Conservation (phyloP, 1,139 yeast species). For the Blastobotrys aristatus region DNA sequence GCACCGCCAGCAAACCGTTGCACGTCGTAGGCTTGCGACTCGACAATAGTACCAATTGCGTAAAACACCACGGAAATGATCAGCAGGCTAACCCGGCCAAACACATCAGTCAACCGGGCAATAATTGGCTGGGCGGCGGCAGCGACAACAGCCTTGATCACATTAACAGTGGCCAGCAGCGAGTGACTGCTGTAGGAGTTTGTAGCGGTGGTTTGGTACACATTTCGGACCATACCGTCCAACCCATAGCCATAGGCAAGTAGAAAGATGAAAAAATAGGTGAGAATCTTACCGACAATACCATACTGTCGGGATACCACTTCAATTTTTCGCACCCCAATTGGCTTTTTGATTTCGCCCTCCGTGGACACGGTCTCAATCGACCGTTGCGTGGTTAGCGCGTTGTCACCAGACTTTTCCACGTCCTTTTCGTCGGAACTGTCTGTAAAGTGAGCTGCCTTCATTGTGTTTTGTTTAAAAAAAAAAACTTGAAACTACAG, state of each 20-base stretch:
- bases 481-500: too few species aligned
- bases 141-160: constrained; percentile 57
- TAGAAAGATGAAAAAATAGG: constrained; percentile 50
- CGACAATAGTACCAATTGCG: constrained; percentile 64
- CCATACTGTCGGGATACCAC: constrained; percentile 34
- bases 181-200: constrained; percentile 54
- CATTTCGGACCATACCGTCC: constrained; percentile 50
- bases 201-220: constrained; percentile 52
- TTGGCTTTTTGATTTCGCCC: constrained; percentile 13
- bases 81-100: constrained; percentile 61
- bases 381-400: background rate
- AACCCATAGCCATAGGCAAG: constrained; percentile 66
- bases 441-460: background rate
- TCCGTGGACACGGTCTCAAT: background rate
- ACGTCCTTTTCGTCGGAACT: background rate
- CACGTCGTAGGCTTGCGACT: constrained; percentile 62
- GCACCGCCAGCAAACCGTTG: constrained; percentile 70
- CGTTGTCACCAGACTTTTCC: background rate
- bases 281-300: constrained; percentile 34
- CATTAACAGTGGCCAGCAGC: constrained; percentile 58
- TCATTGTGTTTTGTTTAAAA: too few species aligned
- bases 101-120: constrained; percentile 65
- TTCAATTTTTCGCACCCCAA: constrained; percentile 38
- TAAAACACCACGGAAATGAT: constrained; percentile 54
- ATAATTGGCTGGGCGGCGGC: constrained; percentile 69